Evolutionary conservation across 116 monocot species (phyloP).

Genomic region (Phalaenopsis hybrid): DNA sequence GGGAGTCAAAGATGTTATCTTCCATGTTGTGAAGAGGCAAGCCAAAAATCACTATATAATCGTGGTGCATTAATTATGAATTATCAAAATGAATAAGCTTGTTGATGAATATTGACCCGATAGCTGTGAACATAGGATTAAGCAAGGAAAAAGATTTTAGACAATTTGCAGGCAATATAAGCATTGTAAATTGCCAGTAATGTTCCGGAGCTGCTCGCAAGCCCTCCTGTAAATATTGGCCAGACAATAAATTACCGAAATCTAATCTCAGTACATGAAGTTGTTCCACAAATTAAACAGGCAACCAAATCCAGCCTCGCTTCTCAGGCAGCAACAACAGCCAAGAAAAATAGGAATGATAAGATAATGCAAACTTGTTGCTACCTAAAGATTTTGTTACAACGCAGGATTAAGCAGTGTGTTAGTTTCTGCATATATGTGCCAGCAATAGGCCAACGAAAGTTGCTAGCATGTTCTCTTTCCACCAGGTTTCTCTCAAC

Average conservation of each 20-base stretch:
- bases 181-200: no score
- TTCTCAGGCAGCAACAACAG: background rate
- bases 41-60: no score
- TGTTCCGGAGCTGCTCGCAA: no score
- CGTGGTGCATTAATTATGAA: no score
- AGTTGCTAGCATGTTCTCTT: background rate
- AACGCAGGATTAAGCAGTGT: constrained; percentile 1
- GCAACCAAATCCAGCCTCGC: background rate
- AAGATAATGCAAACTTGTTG: background rate
- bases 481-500: constrained; percentile 1
- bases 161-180: no score
- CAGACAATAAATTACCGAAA: background rate
- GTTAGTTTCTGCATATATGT: background rate
- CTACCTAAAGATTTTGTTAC: constrained; percentile 4
- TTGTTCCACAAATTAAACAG: background rate
- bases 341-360: background rate
- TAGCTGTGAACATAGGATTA: no score
- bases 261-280: background rate
- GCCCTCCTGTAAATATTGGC: background rate
- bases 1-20: no score
- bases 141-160: no score
- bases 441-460: background rate
- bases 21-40: no score
- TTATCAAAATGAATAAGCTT: no score
- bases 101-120: no score